phyloP scores from a whole-genome alignment of 2,329 filamentous ascomycete genomes.

The Chrysoporthe puriensis region DNA sequence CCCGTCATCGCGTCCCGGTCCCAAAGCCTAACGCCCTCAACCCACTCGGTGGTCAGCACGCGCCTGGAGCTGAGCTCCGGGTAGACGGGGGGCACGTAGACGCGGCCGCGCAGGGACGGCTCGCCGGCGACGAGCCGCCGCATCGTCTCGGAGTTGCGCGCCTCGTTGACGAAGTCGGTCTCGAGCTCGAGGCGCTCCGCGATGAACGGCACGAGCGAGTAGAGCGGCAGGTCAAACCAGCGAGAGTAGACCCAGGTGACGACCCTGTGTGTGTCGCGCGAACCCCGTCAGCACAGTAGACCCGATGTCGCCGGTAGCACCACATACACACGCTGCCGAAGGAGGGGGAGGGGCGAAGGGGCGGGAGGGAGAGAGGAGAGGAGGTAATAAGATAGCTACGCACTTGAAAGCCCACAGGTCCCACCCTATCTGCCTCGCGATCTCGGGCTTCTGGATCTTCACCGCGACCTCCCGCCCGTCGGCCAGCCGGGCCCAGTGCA shows the following conservation, averaged over 20 bases:
- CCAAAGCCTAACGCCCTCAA: constrained; percentile 91
- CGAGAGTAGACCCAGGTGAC: constrained; percentile 81
- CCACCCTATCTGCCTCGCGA: constrained; percentile 87
- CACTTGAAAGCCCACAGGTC: constrained; percentile 94
- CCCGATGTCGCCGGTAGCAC: too few relatives aligned
- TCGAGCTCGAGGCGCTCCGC: constrained; percentile 89
- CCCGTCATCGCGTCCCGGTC: constrained; percentile 81
- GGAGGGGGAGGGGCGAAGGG: background rate
- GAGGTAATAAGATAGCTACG: constrained; percentile 35
- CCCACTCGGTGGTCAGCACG: constrained; percentile 96
- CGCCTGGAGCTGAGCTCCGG: constrained; percentile 79
- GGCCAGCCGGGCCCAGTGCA: constrained; percentile 86
- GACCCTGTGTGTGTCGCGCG: constrained; percentile 52
- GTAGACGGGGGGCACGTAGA: constrained; percentile 88
- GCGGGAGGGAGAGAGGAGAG: background rate
- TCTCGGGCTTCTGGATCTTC: constrained; percentile 96
- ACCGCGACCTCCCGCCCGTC: constrained; percentile 93
- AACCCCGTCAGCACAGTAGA: background rate
- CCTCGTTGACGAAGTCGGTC: constrained; percentile 93
- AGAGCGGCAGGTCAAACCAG: constrained; percentile 92
- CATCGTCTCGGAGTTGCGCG: constrained; percentile 86
- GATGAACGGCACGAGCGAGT: constrained; percentile 89
- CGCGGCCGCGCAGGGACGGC: constrained; percentile 73
- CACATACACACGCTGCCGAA: too few relatives aligned
- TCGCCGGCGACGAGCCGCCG: constrained; percentile 74